phyloP scores from a whole-genome alignment of 768 basidiomycete species.

The Phylloporus arenicola region DNA sequence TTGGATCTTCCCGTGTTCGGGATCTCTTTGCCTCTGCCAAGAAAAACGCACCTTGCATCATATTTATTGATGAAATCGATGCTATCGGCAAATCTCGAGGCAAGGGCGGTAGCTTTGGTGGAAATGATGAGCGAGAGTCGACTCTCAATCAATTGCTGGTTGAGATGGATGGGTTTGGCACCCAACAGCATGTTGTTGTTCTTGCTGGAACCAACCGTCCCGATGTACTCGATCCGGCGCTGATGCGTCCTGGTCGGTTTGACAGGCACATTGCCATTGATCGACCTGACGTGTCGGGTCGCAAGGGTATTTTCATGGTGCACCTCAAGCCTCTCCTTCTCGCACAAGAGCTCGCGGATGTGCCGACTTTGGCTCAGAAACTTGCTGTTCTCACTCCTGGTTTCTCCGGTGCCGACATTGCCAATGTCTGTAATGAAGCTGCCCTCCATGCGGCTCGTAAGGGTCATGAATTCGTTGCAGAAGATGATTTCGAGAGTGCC shows the following conservation, averaged over 20 bases:
- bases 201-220: constrained; percentile 96
- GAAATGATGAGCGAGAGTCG: constrained; percentile 96
- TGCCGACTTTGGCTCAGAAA: constrained; percentile 73
- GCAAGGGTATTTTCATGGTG: constrained; percentile 90
- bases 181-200: constrained; percentile 94
- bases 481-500: constrained; percentile 90
- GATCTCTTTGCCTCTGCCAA: constrained; percentile 97
- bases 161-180: constrained; percentile 99
- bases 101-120: constrained; percentile 73
- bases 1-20: constrained; percentile 93
- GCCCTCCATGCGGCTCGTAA: constrained; percentile 91
- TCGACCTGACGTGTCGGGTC: constrained; percentile 88
- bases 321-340: constrained; percentile 84
- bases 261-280: constrained; percentile 96
- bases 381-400: constrained; percentile 95
- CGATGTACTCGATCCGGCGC: constrained; percentile 91
- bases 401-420: constrained; percentile 98
- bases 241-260: constrained; percentile 96
- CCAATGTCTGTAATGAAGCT: constrained; percentile 98
- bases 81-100: constrained; percentile 95
- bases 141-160: constrained; percentile 97
- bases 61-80: constrained; percentile 99
- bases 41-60: constrained; percentile 97
- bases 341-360: constrained; percentile 43
- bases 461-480: constrained; percentile 69